Evolutionary conservation across 352 stramenopile species (phyloP).

Genomic region (Pythium insidiosum): DNA sequence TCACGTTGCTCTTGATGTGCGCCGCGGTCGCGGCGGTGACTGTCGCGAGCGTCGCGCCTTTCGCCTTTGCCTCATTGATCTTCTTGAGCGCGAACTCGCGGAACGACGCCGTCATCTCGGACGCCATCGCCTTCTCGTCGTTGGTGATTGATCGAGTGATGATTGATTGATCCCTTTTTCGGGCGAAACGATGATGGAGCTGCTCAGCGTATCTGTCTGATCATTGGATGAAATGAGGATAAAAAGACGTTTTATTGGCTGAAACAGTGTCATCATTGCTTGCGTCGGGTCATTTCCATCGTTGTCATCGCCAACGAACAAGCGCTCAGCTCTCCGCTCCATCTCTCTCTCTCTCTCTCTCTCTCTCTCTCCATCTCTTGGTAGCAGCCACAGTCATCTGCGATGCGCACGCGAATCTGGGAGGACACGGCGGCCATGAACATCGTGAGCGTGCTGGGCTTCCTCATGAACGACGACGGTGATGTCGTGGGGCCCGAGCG

Average conservation of each 20-base stretch:
- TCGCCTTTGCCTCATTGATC: slow-evolving; percentile 57
- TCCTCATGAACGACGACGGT: slow-evolving; percentile 76
- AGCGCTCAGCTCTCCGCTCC: too few species aligned
- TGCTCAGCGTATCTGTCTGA: too few species aligned
- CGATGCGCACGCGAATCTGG: slow-evolving; percentile 70
- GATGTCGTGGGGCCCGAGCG: slow-evolving; percentile 63
- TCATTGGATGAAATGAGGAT: slow-evolving; percentile 5
- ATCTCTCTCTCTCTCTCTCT: too few species aligned
- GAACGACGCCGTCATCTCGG: slow-evolving; percentile 54
- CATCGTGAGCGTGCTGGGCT: slow-evolving; percentile 73
- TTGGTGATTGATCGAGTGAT: background rate
- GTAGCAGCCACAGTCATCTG: too few species aligned
- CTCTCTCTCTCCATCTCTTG: too few species aligned
- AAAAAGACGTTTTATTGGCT: slow-evolving; percentile 3
- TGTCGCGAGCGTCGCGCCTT: slow-evolving; percentile 45
- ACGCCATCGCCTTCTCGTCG: slow-evolving; percentile 27
- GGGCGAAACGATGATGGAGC: too few species aligned
- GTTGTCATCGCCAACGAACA: background rate
- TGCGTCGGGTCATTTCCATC: background rate
- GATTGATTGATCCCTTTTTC: too few species aligned
- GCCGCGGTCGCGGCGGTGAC: slow-evolving; percentile 32
- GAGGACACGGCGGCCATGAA: slow-evolving; percentile 71
- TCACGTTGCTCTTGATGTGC: slow-evolving; percentile 43
- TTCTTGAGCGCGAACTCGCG: slow-evolving; percentile 72
- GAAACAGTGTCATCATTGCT: too few species aligned